phyloP scores from a whole-genome alignment of 192 early-diverging fungal genomes.

The Hyaloraphidium curvatum region DNA sequence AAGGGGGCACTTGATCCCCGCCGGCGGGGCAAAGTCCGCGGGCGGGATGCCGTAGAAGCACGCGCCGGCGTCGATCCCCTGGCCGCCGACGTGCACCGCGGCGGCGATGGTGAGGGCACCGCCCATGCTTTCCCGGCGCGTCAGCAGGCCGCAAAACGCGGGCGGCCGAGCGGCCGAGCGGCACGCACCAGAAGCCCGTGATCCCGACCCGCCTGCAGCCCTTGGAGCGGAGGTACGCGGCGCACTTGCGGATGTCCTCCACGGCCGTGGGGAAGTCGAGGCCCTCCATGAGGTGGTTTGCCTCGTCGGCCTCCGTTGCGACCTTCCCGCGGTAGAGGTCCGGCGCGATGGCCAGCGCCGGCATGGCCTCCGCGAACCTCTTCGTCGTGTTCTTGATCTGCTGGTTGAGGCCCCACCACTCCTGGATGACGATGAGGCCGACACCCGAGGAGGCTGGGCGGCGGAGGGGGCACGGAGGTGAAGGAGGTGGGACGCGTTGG shows the following conservation, averaged over 20 bases:
- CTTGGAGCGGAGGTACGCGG: constrained; percentile 9
- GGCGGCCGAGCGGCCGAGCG: constrained; percentile 11
- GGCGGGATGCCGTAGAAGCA: constrained; percentile 21
- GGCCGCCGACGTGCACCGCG: too few relatives aligned
- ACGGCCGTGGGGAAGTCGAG: constrained; percentile 10
- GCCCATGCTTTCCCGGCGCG: too few relatives aligned
- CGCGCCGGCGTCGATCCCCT: too few relatives aligned
- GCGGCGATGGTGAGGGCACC: too few relatives aligned
- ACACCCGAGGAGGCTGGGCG: too few relatives aligned
- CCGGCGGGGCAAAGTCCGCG: constrained; percentile 8
- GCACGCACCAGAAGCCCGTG: constrained; percentile 18
- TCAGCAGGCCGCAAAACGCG: constrained; percentile 5
- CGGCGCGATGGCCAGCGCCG: constrained; percentile 12
- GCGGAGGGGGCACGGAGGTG: too few relatives aligned
- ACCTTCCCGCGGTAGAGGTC: constrained; percentile 19
- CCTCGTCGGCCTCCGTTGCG: constrained; percentile 17
- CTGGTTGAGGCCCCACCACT: constrained; percentile 14
- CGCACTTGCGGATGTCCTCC: constrained; percentile 9
- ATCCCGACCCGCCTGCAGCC: constrained; percentile 10
- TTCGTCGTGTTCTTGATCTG: constrained; percentile 12
- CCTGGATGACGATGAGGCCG: constrained; percentile 17
- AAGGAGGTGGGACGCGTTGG: too few relatives aligned
- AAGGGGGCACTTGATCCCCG: constrained; percentile 13
- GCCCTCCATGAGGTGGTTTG: constrained; percentile 14
- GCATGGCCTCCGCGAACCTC: constrained; percentile 5